These are phyloP conservation scores for Lentinula aciculospora DNA, from an alignment of 768 basidiomycete species.

Conservation along the genomic window DNA sequence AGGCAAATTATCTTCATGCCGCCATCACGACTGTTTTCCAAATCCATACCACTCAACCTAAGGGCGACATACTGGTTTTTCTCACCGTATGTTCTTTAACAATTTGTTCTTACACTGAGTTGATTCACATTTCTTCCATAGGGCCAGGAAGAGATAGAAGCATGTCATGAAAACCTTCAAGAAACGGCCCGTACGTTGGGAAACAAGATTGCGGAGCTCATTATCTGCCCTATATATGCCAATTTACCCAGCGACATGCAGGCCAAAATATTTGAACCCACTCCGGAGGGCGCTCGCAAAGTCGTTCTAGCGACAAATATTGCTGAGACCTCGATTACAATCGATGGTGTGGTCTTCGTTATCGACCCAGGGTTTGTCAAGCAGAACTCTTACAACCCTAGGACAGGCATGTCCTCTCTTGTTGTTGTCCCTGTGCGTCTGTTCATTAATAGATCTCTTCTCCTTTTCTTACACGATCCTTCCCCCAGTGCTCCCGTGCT, in stretches of 20 bases:
- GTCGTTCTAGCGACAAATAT: slow-evolving; percentile 99
- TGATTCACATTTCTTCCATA: slow-evolving; percentile 20
- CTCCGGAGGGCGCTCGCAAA: slow-evolving; percentile 93
- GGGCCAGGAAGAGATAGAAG: slow-evolving; percentile 99
- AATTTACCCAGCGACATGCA: slow-evolving; percentile 99
- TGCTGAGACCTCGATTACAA: slow-evolving; percentile 99
- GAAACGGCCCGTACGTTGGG: slow-evolving; percentile 94
- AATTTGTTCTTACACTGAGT: background rate
- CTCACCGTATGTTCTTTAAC: slow-evolving; percentile 60
- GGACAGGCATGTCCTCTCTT: slow-evolving; percentile 97
- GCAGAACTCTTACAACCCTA: slow-evolving; percentile 97
- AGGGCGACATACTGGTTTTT: slow-evolving; percentile 97
- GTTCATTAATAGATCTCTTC: background rate
- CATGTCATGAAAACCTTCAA: slow-evolving; percentile 91
- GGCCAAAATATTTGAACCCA: slow-evolving; percentile 98
- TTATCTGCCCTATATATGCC: slow-evolving; percentile 97
- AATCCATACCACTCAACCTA: slow-evolving; percentile 97
- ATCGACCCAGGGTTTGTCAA: slow-evolving; percentile 99
- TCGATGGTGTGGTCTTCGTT: slow-evolving; percentile 98
- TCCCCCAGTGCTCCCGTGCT: slow-evolving; percentile 84
- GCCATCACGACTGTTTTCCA: slow-evolving; percentile 99
- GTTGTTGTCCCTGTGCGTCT: slow-evolving; percentile 82
- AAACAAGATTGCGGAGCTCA: slow-evolving; percentile 91
- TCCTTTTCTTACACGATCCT: background rate
- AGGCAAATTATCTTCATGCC: slow-evolving; percentile 98